phyloP scores from a whole-genome alignment of 1,139 yeast genomes.

The Kazachstania sp. region DNA sequence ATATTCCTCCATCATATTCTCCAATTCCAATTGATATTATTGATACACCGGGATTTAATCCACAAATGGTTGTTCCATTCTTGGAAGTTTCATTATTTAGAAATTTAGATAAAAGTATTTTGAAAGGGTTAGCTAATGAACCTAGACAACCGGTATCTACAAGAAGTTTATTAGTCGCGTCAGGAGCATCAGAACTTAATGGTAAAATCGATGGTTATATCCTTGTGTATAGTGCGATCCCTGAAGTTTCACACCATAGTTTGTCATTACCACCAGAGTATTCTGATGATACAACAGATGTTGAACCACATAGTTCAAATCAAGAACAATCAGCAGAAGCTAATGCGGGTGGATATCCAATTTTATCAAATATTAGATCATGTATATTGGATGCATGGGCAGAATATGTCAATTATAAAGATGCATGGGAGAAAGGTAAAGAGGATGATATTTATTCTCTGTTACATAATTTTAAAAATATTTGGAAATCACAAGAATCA shows the following conservation, averaged over 20 bases:
- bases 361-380: slow-evolving; percentile 42
- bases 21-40: slow-evolving; percentile 60
- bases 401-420: slow-evolving; percentile 49
- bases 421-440: slow-evolving; percentile 50
- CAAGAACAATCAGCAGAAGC: slow-evolving; percentile 8
- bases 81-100: slow-evolving; percentile 61
- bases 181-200: slow-evolving; percentile 69
- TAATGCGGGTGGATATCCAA: slow-evolving; percentile 37
- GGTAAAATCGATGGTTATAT: slow-evolving; percentile 69
- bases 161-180: slow-evolving; percentile 60
- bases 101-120: slow-evolving; percentile 48
- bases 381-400: slow-evolving; percentile 68
- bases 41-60: slow-evolving; percentile 64
- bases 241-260: slow-evolving; percentile 35
- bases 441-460: slow-evolving; percentile 61
- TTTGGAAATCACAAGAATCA: slow-evolving; percentile 39
- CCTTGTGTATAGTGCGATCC: slow-evolving; percentile 59
- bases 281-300: slow-evolving; percentile 3
- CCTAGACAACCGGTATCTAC: slow-evolving; percentile 58
- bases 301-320: not conserved
- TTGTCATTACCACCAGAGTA: slow-evolving; percentile 42
- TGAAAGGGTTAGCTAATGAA: slow-evolving; percentile 56
- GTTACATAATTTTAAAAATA: slow-evolving; percentile 45
- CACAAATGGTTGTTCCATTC: slow-evolving; percentile 61
- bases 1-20: slow-evolving; percentile 40